Base-by-base conservation (phyloP, 306 rosid species). In the Castanea mollissima region DNA sequence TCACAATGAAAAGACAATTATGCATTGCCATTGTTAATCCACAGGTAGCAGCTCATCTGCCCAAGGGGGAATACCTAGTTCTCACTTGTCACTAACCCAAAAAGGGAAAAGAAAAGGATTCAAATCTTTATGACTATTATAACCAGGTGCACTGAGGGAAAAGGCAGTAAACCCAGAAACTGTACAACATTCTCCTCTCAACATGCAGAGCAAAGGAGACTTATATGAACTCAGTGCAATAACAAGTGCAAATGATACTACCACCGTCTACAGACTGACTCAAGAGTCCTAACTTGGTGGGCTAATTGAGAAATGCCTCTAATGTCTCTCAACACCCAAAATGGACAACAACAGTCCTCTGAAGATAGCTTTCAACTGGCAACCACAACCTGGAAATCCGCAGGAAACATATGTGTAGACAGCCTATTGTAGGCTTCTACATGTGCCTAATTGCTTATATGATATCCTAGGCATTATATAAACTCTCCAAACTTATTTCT, bases 231-330 rank as follows among this genome's bases (percentile, higher is more conserved):
- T 38, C 20, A 15, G 60, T 80, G 27, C 54, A 74, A 68, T 51
- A 23, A 58, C 34, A 52, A 19, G 29, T 35, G 16, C 27, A 35
- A 38, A 20, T 6, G 35, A 35, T 35, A 68, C 52, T n/a, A 63
- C 35, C 46, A 78, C 58, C 27, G 52, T 71, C 75, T 35, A 67
- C 55, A 8, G 34, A 75, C 68, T 55, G 73, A 55, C 19, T 55
- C 16, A 18, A 12, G 67, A 49, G 35, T 29, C 38, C 18, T 27
- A 44, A 69, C 55, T 44, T 25, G 49, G 65, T 80, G 29, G 44
- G 63, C 52, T 6, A 9, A 4, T 68, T 34, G 25, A 34, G 52
- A 64, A n/a, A 7, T 16, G 29, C 4, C 52, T 35, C 72, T 68
- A 35, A 27, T 68, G 52, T 68, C 72, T 68, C 72, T 35, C 27